Evolutionary conservation across 441 rosid species (phyloP), one percentile per base, ranked within the genome.

Genomic region (Pelargonium citronellum): DNA sequence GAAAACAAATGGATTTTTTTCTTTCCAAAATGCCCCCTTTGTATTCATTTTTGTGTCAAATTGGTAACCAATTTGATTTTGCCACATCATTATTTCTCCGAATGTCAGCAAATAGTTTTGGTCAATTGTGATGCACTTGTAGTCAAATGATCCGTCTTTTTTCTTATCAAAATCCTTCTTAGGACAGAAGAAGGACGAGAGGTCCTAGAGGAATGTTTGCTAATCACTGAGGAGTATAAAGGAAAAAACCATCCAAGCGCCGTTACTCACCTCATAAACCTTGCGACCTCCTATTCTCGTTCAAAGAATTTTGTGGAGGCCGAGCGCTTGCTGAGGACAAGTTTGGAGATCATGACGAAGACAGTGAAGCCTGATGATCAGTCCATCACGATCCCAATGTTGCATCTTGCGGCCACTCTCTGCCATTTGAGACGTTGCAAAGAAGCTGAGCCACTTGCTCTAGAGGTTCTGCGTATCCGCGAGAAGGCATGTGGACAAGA

Each of bases 141-240:
- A 47, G 12, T 47, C 12, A 47, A 47, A 47, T 9, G 15, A n/a
- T 47, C n/a, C 15, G 9, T 57, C 64, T 27, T 53, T 3, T 5
- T 11, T 34, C 39, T 34, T 34, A 5, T 34, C 39, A 34, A 34
- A 34, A 34, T 34, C 39, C 7, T 46, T 64, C 69, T n/a, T 68
- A 91, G 98, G 82, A 89, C 85, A 76, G 78, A 83, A n/a, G 97
- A 93, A 85, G 98, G 98, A 17, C 83, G 89, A 57, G 85, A 84
- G 79, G 80, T 89, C 47, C 77, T 91, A 71, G 96, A 91, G 85
- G 92, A 93, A 78, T 87, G 96, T 82, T 77, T 93, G 83, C 69
- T 84, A 71, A 81, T 86, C 69, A 74, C 84, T 16, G 98, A 93
- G 82, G 82, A 83, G 67, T 76, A 15, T 58, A 83, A 82, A 73